Conservation (phyloP, 805 yeast species). For the Teunomyces atbi region DNA sequence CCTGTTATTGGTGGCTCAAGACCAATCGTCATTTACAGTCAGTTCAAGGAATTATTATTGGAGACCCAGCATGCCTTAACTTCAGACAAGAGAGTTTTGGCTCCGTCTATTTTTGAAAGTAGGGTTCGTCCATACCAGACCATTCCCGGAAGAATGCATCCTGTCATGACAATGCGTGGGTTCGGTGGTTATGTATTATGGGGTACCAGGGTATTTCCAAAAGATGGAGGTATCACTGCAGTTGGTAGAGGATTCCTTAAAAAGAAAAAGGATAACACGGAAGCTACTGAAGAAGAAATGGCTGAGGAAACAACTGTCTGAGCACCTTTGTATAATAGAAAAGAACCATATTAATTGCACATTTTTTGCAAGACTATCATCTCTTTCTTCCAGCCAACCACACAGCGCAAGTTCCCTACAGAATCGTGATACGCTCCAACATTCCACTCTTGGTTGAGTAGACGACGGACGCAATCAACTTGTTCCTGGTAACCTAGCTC, state of each 20-base stretch:
- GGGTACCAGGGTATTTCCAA: slow-evolving; percentile 78
- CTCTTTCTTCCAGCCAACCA: slow-evolving; percentile 54
- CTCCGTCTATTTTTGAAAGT: slow-evolving; percentile 80
- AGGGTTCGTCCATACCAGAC: slow-evolving; percentile 88
- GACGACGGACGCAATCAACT: slow-evolving; percentile 38
- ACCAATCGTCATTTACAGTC: slow-evolving; percentile 79
- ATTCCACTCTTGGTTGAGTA: slow-evolving; percentile 43
- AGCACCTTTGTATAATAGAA: background rate
- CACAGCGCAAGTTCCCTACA: slow-evolving; percentile 54
- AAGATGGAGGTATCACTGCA: slow-evolving; percentile 55
- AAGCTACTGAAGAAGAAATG: background rate
- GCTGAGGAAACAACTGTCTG: background rate
- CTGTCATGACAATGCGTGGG: slow-evolving; percentile 88
- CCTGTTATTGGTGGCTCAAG: slow-evolving; percentile 78
- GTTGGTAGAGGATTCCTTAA: slow-evolving; percentile 63
- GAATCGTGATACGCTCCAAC: slow-evolving; percentile 51
- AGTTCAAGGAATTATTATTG: slow-evolving; percentile 74
- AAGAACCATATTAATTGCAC: background rate
- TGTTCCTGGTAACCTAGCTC: slow-evolving; percentile 73
- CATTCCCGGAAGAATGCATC: slow-evolving; percentile 91
- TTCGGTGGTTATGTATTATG: slow-evolving; percentile 86
- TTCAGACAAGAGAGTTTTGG: slow-evolving; percentile 67
- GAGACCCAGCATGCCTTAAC: slow-evolving; percentile 69
- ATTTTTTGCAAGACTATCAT: background rate
- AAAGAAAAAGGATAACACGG: slow-evolving; percentile 21